Evolutionary conservation across 108 stramenopile species (phyloP), one percentile per base, ranked within the genome.

Genomic region (Epipyxis sp.): DNA sequence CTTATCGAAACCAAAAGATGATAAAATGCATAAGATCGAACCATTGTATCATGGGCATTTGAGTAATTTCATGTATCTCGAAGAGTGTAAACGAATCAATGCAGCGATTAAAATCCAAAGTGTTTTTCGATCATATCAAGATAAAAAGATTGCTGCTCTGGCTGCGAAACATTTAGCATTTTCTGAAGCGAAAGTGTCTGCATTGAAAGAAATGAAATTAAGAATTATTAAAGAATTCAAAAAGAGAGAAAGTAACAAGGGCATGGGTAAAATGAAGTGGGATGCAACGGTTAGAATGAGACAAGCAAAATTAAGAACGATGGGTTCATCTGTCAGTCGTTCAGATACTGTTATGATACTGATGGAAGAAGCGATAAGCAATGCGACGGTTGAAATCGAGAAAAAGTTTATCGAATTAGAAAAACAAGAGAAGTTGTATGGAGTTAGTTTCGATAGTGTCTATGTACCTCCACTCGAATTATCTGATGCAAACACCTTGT

Each of bases 281-380:
- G 88, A 88, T 72, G 88, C 88, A 0, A 79, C 78, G 58, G 87
- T 88, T 13, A 80, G 88, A 34, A 87, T 86, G 76, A 59, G 69
- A 42, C 88, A 88, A 71, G 85, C 80, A 37, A 83, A 84, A 54
- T 80, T 87, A n/a, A 69, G 87, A 0, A 85, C 88, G 16, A 46
- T 57, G 13, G 88, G 88, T 1, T 57, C 46, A 44, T 3, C 58
- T 1, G 30, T 87, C 25, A 79, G 78, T 72, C 81, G 88, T 0
- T 68, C 67, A 40, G 87, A 62, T 29, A 80, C 83, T 3, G 78
- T 87, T 1, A 59, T 81, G 29, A 61, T 82, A 27, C 76, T 88
- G 30, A 62, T 85, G 68, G 85, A 85, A 44, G 87, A 85, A 44
- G 85, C 74, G 32, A 72, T 84, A 34, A 50, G 76, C 42, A 79